phyloP scores from a whole-genome alignment of 192 early-diverging fungal species.

The Mortierella antarctica region DNA sequence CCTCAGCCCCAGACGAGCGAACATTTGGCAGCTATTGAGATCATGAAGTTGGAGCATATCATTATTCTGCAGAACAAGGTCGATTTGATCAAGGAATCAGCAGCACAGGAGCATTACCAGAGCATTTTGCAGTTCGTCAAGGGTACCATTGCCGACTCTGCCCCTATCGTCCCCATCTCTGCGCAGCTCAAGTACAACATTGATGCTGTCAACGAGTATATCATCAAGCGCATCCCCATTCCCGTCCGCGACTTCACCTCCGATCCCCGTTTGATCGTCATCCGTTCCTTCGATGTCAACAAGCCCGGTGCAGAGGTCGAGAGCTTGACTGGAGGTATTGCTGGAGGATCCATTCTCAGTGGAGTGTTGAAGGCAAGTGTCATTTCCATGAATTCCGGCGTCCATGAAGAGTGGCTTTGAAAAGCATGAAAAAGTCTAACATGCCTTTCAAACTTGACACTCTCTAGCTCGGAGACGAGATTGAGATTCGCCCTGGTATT shows the following conservation, averaged over 20 bases:
- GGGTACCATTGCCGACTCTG: slow-evolving; percentile 92
- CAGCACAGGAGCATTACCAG: slow-evolving; percentile 89
- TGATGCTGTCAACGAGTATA: slow-evolving; percentile 97
- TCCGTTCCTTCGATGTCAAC: slow-evolving; percentile 99
- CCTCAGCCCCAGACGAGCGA: slow-evolving; percentile 99
- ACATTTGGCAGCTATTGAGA: slow-evolving; percentile 98
- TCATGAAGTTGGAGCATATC: slow-evolving; percentile 97
- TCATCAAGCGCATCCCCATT: slow-evolving; percentile 94
- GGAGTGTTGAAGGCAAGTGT: slow-evolving; percentile 80
- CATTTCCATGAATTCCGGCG: neutral
- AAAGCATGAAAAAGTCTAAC: too few species aligned
- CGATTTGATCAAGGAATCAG: slow-evolving; percentile 94
- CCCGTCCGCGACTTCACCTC: slow-evolving; percentile 93
- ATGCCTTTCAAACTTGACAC: too few species aligned
- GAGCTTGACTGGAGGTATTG: slow-evolving; percentile 96
- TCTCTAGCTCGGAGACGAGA: slow-evolving; percentile 86
- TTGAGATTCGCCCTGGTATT: slow-evolving; percentile 97
- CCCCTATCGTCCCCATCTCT: slow-evolving; percentile 97
- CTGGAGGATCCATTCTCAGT: slow-evolving; percentile 94
- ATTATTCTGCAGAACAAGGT: slow-evolving; percentile 99
- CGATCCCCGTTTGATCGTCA: slow-evolving; percentile 94
- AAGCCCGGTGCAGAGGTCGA: slow-evolving; percentile 96
- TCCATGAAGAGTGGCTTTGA: neutral
- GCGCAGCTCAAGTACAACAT: slow-evolving; percentile 99
- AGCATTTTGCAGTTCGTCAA: slow-evolving; percentile 94